Evolutionary conservation across 1,284 basidiomycete genomes (phyloP), one percentile per base, ranked within the genome.

Genomic region (Wallemia ichthyophaga): DNA sequence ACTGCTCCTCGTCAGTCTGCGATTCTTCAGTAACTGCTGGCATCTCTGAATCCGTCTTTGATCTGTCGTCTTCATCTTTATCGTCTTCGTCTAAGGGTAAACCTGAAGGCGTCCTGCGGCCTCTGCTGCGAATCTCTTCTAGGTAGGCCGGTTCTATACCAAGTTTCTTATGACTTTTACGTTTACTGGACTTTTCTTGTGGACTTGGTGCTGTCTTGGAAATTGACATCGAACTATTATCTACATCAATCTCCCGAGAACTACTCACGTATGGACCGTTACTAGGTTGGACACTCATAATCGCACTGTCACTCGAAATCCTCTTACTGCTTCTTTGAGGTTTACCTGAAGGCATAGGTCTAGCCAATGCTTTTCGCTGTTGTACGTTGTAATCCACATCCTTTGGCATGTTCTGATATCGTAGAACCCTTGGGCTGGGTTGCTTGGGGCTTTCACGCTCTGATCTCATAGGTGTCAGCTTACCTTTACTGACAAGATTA

Each of bases 401-500:
- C 24, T 27, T 28, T 24, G 56, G 25, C 25, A 27, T 28, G 25
- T 26, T 57, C 19, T 57, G 25, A 24, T 11, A 57, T 25, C 25
- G 7, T 5, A 28, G 25, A 19, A 21, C 24, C 9, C 56, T 7
- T 13, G 56, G 56, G n/a, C 37, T 48, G n/a, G 37, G 37, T 19
- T 21, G 11, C 27, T 26, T 17, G 53, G 7, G 7, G n/a, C 19
- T 21, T 21, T 13, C 31, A n/a, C 23, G 13, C 56, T 2, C 27
- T 9, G 17, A 25, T 24, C 27, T 3, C 15, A 0, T 19, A 64
- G 66, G 64, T 59, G 67, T 67, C 15, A 70, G 65, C 54, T 65
- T 78, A 25, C 85, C 83, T 58, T 79, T 79, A 31, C 77, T 81
- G 54, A 91, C 69, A 62, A 83, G 81, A 62, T 82, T 78, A 65